These are phyloP conservation scores for Pyricularia sp. DNA, from an alignment of 2,329 filamentous ascomycete species.

Conservation along the genomic window DNA sequence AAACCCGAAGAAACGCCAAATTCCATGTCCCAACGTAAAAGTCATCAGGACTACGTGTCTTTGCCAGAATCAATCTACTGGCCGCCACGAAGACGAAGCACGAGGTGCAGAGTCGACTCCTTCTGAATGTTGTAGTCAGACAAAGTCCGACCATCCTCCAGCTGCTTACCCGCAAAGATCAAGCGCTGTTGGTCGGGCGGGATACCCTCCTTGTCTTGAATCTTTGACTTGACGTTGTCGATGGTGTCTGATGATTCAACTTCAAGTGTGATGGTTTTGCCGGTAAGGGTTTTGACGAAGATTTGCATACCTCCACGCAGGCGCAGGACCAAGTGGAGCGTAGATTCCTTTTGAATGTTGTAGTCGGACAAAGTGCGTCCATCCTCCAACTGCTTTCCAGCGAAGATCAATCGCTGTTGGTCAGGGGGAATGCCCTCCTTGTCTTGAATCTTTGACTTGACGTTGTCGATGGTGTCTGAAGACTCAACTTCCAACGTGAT, in stretches of 20 bases:
- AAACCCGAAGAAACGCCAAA: constrained; percentile 4
- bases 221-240: constrained; percentile 63
- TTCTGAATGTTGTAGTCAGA: constrained; percentile 87
- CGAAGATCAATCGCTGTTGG: constrained; percentile 89
- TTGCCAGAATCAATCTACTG: constrained; percentile 23
- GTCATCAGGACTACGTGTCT: background rate
- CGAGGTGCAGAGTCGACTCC: constrained; percentile 62
- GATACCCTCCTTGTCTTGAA: constrained; percentile 65
- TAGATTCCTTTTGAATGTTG: constrained; percentile 93
- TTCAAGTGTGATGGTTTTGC: constrained; percentile 61
- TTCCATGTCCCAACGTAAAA: background rate
- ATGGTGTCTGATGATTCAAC: constrained; percentile 61
- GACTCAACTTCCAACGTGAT: constrained; percentile 89
- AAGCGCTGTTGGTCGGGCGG: constrained; percentile 62
- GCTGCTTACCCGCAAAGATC: constrained; percentile 62
- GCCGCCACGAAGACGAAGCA: constrained; percentile 62
- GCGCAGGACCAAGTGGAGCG: constrained; percentile 70
- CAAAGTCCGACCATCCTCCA: constrained; percentile 70
- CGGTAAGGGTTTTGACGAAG: constrained; percentile 62
- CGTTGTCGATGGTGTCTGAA: constrained; percentile 87
- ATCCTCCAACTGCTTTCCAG: constrained; percentile 88
- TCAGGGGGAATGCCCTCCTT: constrained; percentile 92
- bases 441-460: constrained; percentile 88
- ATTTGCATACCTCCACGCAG: constrained; percentile 75
- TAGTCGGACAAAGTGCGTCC: constrained; percentile 87